Evolutionary conservation across 2,329 filamentous ascomycete genomes (phyloP).

Genomic region (Pseudogymnoascus sp.): DNA sequence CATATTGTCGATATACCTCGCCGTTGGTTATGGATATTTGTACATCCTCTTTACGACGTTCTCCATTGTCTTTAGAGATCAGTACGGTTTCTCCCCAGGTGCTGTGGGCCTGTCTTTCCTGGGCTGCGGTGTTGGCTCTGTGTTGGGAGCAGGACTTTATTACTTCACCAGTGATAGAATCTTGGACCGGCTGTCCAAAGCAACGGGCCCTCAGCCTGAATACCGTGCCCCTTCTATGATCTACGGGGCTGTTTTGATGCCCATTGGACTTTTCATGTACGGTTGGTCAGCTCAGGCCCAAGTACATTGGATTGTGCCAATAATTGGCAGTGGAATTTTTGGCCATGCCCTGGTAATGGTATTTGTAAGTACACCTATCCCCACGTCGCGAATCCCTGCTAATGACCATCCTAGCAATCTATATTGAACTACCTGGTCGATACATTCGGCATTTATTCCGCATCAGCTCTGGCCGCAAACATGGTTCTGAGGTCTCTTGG

Average conservation of each 20-base stretch:
- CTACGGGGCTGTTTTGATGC: slow-evolving; percentile 45
- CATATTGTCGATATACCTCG: slow-evolving; percentile 18
- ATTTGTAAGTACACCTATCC: slow-evolving; percentile 31
- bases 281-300: slow-evolving; percentile 49
- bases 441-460: slow-evolving; percentile 36
- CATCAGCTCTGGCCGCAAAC: slow-evolving; percentile 53
- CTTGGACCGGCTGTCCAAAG: slow-evolving; percentile 5
- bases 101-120: slow-evolving; percentile 40
- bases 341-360: slow-evolving; percentile 43
- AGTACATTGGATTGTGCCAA: slow-evolving; percentile 52
- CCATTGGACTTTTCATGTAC: slow-evolving; percentile 49
- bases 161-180: slow-evolving; percentile 17
- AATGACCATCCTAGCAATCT: slow-evolving; percentile 17
- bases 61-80: slow-evolving; percentile 26
- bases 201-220: slow-evolving; percentile 32
- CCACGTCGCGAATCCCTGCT: not conserved
- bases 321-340: slow-evolving; percentile 48
- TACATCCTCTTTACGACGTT: slow-evolving; percentile 29
- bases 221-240: slow-evolving; percentile 49
- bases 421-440: slow-evolving; percentile 44
- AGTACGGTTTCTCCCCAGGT: slow-evolving; percentile 39
- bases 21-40: slow-evolving; percentile 23
- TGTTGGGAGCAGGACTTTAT: slow-evolving; percentile 29
- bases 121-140: slow-evolving; percentile 37
- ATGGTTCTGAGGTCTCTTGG: slow-evolving; percentile 54